phyloP scores from a whole-genome alignment of 768 basidiomycete species.

The Pleurotus platypus region DNA sequence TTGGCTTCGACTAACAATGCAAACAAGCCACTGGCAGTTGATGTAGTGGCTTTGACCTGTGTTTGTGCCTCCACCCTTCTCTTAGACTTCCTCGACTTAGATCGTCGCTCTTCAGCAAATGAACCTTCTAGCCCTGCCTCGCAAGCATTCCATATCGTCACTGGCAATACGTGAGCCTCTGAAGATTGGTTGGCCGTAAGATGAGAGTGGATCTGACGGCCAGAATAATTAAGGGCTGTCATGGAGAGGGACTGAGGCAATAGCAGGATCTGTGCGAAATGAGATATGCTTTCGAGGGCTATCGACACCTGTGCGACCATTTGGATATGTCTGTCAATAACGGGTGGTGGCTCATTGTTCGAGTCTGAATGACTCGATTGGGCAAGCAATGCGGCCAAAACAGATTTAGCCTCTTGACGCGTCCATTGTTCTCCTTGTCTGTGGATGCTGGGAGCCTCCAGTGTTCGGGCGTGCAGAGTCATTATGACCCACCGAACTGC shows the following conservation, averaged over 20 bases:
- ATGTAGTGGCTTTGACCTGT: conserved; percentile 8
- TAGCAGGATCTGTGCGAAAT: conserved; percentile 60
- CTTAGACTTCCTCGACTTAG: conserved; percentile 37
- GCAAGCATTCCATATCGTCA: conserved; percentile 44
- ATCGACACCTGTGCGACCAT: conserved; percentile 60
- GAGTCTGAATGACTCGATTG: conserved; percentile 6
- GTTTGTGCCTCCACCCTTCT: background rate
- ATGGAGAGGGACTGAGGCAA: conserved; percentile 45
- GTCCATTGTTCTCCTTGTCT: conserved; percentile 72
- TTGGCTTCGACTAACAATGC: conserved; percentile 37
- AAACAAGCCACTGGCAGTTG: conserved; percentile 26
- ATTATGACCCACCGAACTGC: conserved; percentile 61
- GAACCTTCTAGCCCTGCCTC: conserved; percentile 41
- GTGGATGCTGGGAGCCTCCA: conserved; percentile 49
- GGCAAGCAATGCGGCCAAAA: conserved; percentile 50
- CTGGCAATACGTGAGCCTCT: conserved; percentile 19
- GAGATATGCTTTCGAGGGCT: conserved; percentile 56
- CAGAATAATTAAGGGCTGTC: conserved; percentile 52
- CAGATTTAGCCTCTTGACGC: conserved; percentile 51
- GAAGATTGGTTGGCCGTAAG: conserved; percentile 31
- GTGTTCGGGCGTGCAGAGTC: conserved; percentile 46
- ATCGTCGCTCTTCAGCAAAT: conserved; percentile 44
- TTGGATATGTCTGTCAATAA: conserved; percentile 62
- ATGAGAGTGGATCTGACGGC: conserved; percentile 51
- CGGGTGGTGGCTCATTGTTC: conserved; percentile 25